Evolutionary conservation across 2,329 filamentous ascomycete species (phyloP).

Genomic region (Aspergillus tubingensis): DNA sequence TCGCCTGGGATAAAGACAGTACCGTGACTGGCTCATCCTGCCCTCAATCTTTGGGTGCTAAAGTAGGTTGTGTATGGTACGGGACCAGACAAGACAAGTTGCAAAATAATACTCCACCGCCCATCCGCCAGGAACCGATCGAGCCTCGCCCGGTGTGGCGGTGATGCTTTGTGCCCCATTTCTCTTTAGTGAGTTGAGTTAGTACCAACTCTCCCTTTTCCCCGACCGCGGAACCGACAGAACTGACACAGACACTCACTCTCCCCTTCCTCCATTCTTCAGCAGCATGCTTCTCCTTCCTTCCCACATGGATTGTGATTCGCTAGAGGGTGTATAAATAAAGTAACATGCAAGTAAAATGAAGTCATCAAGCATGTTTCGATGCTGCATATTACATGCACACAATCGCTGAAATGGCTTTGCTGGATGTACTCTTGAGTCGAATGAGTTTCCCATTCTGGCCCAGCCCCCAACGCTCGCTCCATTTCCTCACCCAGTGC

Average conservation of each 20-base stretch:
- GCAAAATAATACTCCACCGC: neutral
- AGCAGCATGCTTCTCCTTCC: neutral
- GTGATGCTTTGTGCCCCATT: neutral
- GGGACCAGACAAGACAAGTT: neutral
- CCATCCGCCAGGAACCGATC: constrained; percentile 9
- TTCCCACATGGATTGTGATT: neutral
- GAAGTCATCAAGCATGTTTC: neutral
- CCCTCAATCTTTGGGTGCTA: neutral
- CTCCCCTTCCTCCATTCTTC: neutral
- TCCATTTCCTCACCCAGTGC: neutral
- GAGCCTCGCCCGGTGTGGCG: constrained; percentile 5
- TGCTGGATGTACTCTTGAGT: neutral
- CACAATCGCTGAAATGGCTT: too few species aligned
- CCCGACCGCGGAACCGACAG: too few species aligned
- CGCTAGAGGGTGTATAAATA: neutral
- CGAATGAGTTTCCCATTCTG: neutral
- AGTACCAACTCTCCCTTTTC: neutral
- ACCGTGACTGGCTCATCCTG: neutral
- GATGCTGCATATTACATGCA: neutral
- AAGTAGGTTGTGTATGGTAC: neutral
- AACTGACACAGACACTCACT: too few species aligned
- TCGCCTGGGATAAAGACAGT: neutral
- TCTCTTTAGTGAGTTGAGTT: neutral
- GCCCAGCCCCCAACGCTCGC: constrained; percentile 1
- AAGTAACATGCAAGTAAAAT: neutral